Conservation (phyloP, 179 eudicot species). For the Patellifolia procumbens region DNA sequence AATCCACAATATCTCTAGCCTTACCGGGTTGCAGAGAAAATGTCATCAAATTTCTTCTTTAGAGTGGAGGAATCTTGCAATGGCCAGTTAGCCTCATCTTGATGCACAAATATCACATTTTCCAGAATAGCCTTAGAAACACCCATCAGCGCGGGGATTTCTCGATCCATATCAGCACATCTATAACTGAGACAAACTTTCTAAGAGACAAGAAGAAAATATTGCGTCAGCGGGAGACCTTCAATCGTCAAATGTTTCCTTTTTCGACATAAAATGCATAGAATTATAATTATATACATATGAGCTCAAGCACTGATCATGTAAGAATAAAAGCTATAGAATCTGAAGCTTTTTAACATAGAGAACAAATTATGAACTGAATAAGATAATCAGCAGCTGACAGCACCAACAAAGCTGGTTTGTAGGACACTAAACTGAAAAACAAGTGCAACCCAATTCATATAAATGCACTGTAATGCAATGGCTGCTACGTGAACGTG, state of each 20-base stretch:
- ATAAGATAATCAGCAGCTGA: neutral
- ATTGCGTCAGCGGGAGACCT: slow-evolving; percentile 8
- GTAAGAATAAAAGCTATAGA: neutral
- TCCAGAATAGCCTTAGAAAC: slow-evolving; percentile 94
- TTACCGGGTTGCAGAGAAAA: slow-evolving; percentile 93
- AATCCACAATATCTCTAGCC: neutral
- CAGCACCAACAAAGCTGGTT: neutral
- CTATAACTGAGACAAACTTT: slow-evolving; percentile 98
- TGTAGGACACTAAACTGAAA: neutral
- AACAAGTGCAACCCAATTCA: neutral
- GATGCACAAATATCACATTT: slow-evolving; percentile 98
- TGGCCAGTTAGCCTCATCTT: slow-evolving; percentile 99
- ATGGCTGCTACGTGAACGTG: neutral
- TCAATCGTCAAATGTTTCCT: neutral
- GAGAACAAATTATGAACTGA: neutral
- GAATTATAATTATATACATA: neutral
- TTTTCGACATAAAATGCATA: neutral
- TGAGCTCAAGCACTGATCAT: neutral
- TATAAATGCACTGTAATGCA: neutral
- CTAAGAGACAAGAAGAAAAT: slow-evolving; percentile 41
- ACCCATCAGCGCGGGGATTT: slow-evolving; percentile 98
- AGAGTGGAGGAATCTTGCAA: slow-evolving; percentile 93
- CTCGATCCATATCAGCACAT: slow-evolving; percentile 99
- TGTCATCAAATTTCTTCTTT: slow-evolving; percentile 97
- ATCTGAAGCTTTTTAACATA: neutral